Base-by-base conservation (phyloP, 441 rosid genomes). In the Syzygium malaccense region DNA sequence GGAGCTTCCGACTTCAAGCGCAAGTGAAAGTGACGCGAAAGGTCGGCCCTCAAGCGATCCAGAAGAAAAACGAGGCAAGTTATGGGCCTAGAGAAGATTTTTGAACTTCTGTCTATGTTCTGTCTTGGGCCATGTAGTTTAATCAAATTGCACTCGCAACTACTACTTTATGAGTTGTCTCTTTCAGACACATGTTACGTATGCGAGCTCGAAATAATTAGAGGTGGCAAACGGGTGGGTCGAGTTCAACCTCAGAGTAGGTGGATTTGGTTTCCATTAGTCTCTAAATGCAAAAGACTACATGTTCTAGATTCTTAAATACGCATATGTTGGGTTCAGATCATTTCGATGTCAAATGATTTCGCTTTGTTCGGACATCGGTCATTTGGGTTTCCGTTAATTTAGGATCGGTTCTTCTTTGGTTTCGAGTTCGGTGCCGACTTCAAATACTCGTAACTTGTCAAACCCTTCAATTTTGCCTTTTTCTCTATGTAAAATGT, bases 331-430 rank as follows among this genome's bases (percentile, higher is more conserved):
- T 0, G 18, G 51, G 83, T 75, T 41, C 83, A 1, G 1, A 14
- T 41, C 83, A 75, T 41, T 75, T 41, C 9, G 2, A 13, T 23
- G 18, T 75, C 18, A 2, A 41, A 41, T 23, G 83, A 5, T 41
- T 23, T 12, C 8, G 11, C n/a, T 41, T 12, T 4, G 0, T 6
- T 2, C 6, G 0, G 0, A 23, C 2, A 12, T 25, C 14, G 0
- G 0, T 23, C 51, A 23, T 41, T 41, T 41, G 6, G 18, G 51
- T 41, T 75, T 41, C 28, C 2, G 1, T 3, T 41, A 75, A 23
- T 37, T 41, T 7, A 75, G 10, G n/a, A 75, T 20, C 51, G 4
- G 0, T 19, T 71, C 28, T 37, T 71, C 51, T 1, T 71, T 37
- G 13, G 5, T 71, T 71, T 71, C 4, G 12, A 71, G 26, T 20